phyloP scores from a whole-genome alignment of 768 basidiomycete genomes.

The Termitomyces heimii region DNA sequence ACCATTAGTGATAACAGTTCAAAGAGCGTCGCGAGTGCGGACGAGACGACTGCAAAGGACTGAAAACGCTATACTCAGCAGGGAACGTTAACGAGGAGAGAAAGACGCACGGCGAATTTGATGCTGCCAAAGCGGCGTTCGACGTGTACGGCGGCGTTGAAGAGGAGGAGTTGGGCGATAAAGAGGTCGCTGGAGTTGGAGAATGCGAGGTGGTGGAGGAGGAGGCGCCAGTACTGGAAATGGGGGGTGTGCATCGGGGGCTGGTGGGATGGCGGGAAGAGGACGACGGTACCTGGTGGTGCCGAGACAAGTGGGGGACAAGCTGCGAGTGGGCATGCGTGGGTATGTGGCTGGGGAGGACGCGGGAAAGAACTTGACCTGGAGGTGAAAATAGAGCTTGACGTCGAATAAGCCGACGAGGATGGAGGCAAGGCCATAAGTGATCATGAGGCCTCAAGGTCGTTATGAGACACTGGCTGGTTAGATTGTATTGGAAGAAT shows the following conservation, averaged over 20 bases:
- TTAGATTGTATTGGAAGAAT: slow-evolving; percentile 1
- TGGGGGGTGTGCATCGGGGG: slow-evolving; percentile 20
- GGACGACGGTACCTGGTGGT: slow-evolving; percentile 76
- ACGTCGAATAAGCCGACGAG: slow-evolving; percentile 74
- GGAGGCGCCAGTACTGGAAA: slow-evolving; percentile 79
- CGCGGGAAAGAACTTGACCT: no score
- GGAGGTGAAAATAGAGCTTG: slow-evolving; percentile 86
- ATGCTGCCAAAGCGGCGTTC: slow-evolving; percentile 84
- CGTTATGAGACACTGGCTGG: neutral
- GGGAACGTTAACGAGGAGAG: no score
- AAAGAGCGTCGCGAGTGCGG: slow-evolving; percentile 57
- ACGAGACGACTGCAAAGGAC: slow-evolving; percentile 75
- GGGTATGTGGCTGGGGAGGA: no score
- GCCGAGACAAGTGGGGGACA: slow-evolving; percentile 82
- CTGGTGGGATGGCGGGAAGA: no score
- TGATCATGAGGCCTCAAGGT: slow-evolving; percentile 67
- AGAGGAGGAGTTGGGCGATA: slow-evolving; percentile 67
- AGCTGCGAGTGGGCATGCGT: no score
- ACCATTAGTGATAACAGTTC: slow-evolving; percentile 63
- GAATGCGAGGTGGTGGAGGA: slow-evolving; percentile 69
- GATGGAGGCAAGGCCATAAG: slow-evolving; percentile 66
- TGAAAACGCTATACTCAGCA: slow-evolving; percentile 30
- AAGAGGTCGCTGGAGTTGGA: slow-evolving; percentile 84
- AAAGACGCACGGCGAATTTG: slow-evolving; percentile 71
- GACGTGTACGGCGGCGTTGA: slow-evolving; percentile 60